Evolutionary conservation across 257 asterid genomes (phyloP).

Genomic region (Solanum dulcamara): DNA sequence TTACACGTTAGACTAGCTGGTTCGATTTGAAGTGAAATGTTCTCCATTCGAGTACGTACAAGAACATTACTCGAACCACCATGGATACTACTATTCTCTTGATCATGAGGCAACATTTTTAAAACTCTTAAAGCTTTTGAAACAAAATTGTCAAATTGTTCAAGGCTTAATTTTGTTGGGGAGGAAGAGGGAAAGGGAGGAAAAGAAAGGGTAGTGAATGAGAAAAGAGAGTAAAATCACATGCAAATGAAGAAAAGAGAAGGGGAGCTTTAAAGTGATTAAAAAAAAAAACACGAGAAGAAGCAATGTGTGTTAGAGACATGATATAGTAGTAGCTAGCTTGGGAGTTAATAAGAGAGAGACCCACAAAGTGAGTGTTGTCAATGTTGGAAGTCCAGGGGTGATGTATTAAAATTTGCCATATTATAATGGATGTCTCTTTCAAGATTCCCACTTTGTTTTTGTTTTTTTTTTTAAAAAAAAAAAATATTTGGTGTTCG

Average conservation of each 20-base stretch:
- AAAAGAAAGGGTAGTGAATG: no score
- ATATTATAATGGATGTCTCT: neutral
- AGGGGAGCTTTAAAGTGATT: constrained; percentile 12
- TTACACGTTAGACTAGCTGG: constrained; percentile 30
- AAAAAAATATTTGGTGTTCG: no score
- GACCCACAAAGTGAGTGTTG: neutral
- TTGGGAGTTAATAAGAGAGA: neutral
- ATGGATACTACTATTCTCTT: constrained; percentile 23
- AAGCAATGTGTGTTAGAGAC: constrained; percentile 23
- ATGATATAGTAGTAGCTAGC: neutral
- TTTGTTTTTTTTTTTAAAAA: no score
- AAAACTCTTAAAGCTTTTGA: no score
- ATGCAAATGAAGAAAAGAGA: constrained; percentile 17
- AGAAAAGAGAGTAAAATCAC: constrained; percentile 10
- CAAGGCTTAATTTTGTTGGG: neutral
- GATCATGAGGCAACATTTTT: constrained; percentile 68
- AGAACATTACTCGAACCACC: constrained; percentile 14
- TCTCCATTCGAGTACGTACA: constrained; percentile 14
- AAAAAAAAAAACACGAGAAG: constrained; percentile 40
- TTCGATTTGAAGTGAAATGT: constrained; percentile 24
- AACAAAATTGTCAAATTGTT: neutral
- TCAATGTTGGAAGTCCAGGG: neutral
- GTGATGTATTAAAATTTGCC: neutral
- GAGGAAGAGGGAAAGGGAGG: neutral
- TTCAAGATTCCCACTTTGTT: neutral